Conservation (phyloP, 306 rosid genomes). For the Quercus glauca region DNA sequence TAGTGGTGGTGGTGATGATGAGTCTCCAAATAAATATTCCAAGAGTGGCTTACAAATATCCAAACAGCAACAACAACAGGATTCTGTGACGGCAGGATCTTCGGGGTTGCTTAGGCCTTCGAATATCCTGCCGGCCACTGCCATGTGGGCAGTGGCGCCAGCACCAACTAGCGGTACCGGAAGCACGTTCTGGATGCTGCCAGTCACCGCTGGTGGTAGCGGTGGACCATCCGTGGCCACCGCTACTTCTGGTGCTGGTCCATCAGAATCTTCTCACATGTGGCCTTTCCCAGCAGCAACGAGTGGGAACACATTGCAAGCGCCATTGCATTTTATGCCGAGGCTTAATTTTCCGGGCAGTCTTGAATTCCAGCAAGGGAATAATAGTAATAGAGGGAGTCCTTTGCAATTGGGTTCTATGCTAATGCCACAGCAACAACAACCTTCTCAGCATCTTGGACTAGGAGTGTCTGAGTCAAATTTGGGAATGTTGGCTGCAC, state of each 20-base stretch:
- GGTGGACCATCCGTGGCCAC: conserved; percentile 19
- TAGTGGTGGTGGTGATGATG: conserved; percentile 11
- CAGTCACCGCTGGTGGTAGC: conserved; percentile 39
- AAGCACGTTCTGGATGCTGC: conserved; percentile 90
- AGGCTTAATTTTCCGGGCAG: conserved; percentile 56
- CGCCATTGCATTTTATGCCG: conserved; percentile 70
- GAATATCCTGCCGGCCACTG: conserved; percentile 50
- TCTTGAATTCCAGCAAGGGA: conserved; percentile 54
- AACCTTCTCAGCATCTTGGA: conserved; percentile 69
- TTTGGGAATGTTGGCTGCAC: conserved; percentile 82
- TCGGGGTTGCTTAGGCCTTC: conserved; percentile 51
- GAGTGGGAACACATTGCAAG: conserved; percentile 46
- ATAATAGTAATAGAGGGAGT: conserved; percentile 22
- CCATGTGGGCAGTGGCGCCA: conserved; percentile 88
- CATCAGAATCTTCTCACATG: conserved; percentile 64
- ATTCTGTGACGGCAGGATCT: conserved; percentile 21
- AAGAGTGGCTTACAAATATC: conserved; percentile 33
- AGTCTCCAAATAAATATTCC: conserved; percentile 33
- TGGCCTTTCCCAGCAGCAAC: conserved; percentile 61
- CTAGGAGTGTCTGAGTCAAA: conserved; percentile 74
- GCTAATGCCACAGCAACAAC: conserved; percentile 66
- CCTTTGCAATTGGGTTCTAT: conserved; percentile 73
- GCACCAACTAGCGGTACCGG: conserved; percentile 49
- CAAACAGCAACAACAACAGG: conserved; percentile 26
- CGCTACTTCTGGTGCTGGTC: conserved; percentile 23